Percentiles rank a stretch among this genome's conserved stretches.
Conservation (phyloP, 1,284 basidiomycete species). For the Megacollybia platyphylla region DNA sequence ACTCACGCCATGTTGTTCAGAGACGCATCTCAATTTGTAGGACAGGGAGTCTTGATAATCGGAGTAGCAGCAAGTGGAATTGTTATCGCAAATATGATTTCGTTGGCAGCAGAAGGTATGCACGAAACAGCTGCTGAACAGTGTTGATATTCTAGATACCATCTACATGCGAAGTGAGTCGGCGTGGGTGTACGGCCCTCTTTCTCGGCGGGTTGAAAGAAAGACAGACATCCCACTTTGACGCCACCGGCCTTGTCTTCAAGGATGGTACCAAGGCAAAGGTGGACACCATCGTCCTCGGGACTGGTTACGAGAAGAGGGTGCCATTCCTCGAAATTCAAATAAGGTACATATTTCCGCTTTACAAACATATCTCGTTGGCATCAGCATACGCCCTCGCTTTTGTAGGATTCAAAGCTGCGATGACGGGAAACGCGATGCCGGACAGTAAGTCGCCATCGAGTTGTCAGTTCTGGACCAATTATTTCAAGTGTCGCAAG, state of each 20-base stretch:
- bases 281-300: constrained; percentile 36
- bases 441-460: not conserved
- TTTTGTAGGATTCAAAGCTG: constrained; percentile 31
- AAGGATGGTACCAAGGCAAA: constrained; percentile 26
- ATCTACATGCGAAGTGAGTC: constrained; percentile 21
- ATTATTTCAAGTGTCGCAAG: not conserved
- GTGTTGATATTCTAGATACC: constrained; percentile 12
- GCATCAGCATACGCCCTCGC: constrained; percentile 31
- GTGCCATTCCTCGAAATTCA: constrained; percentile 34
- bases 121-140: not conserved
- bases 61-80: constrained; percentile 37
- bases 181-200: constrained; percentile 15
- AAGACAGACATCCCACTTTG: constrained; percentile 37
- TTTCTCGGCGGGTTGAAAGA: constrained; percentile 8
- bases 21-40: constrained; percentile 26
- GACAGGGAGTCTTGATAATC: constrained; percentile 14
- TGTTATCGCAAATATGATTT: constrained; percentile 31
- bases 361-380: constrained; percentile 38
- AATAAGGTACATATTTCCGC: constrained; percentile 36
- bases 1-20: constrained; percentile 46
- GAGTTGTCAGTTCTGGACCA: too few relatives aligned
- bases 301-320: constrained; percentile 39
- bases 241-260: constrained; percentile 27
- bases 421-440: not conserved
- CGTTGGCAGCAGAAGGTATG: constrained; percentile 27